phyloP scores from a whole-genome alignment of 2,329 filamentous ascomycete genomes.

The Colletotrichum tamarilloi region DNA sequence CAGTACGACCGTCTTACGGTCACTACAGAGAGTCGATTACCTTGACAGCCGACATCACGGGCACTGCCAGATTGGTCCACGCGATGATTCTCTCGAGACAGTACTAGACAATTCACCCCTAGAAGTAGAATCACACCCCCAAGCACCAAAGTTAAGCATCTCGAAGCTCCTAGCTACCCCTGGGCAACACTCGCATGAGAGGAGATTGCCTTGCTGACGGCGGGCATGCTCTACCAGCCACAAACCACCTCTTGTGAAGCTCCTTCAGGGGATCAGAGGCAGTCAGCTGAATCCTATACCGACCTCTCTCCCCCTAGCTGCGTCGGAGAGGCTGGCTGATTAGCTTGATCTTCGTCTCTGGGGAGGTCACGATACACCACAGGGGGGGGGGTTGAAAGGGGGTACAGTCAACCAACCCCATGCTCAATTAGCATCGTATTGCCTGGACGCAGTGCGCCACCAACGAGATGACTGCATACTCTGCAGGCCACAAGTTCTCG shows the following conservation, averaged over 20 bases:
- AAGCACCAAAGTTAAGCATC: neutral
- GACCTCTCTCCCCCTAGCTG: neutral
- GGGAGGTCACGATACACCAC: neutral
- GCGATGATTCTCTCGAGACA: neutral
- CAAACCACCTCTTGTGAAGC: neutral
- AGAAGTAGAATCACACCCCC: neutral
- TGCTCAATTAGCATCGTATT: neutral
- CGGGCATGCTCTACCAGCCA: neutral
- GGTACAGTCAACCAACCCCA: neutral
- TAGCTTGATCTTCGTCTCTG: neutral
- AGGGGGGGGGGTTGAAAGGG: neutral
- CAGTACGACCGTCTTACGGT: neutral
- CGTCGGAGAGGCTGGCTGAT: neutral
- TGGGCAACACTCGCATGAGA: neutral
- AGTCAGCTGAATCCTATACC: neutral
- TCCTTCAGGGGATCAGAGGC: neutral
- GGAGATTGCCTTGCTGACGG: neutral
- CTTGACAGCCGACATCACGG: neutral
- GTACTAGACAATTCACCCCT: no score
- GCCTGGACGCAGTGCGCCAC: neutral
- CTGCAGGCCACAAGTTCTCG: neutral
- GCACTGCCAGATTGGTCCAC: neutral
- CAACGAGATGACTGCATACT: neutral
- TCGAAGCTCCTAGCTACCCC: neutral
- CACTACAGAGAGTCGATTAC: neutral